Conservation (phyloP, 139 green algal species). For the Chlamydomonas urium region DNA sequence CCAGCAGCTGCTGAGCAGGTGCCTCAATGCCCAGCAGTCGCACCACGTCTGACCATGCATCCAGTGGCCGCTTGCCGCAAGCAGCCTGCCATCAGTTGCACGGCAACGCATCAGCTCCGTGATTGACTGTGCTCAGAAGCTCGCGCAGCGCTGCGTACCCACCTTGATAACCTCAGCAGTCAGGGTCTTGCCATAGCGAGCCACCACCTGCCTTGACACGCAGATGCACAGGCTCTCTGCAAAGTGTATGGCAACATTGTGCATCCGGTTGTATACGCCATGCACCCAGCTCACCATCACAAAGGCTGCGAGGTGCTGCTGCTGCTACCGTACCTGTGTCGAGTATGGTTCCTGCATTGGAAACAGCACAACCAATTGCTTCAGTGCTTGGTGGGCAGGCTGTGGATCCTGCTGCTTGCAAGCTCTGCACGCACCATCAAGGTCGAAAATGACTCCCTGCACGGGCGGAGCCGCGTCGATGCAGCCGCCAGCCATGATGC, state of each 20-base stretch:
- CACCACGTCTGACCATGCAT: conserved; percentile 61
- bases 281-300: too few species aligned
- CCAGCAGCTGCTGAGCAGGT: conserved; percentile 54
- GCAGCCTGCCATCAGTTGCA: neutral
- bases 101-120: neutral
- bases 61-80: conserved; percentile 69
- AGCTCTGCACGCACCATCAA: too few species aligned
- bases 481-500: too few species aligned
- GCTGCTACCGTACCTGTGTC: too few species aligned
- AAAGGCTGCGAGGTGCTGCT: too few species aligned
- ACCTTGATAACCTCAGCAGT: conserved; percentile 14
- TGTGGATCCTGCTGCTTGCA: too few species aligned
- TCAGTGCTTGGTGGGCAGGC: too few species aligned
- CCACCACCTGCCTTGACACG: conserved; percentile 45
- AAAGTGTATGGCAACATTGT: neutral
- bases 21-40: conserved; percentile 34
- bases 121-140: neutral
- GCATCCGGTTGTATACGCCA: too few species aligned
- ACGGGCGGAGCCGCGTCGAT: too few species aligned
- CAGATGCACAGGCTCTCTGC: conserved; percentile 65
- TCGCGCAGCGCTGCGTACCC: neutral
- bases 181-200: conserved; percentile 43
- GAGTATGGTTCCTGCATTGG: too few species aligned
- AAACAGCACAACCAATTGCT: too few species aligned
- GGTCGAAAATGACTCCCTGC: too few species aligned